Conservation (phyloP, 148 eudicot species). For the Chenopodium formosanum region DNA sequence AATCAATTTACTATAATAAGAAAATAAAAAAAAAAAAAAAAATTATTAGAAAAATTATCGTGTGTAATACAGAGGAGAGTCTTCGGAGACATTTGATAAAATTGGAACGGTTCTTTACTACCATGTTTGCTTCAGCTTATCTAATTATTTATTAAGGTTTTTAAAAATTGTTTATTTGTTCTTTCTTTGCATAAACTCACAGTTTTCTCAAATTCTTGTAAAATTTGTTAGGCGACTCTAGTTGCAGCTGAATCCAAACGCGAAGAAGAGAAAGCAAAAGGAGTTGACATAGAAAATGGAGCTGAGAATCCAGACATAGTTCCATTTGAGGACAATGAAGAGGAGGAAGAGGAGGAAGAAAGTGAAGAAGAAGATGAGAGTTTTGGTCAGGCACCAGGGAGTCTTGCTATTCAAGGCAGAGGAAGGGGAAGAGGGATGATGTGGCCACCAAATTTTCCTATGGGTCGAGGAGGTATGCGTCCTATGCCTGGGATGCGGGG, state of each 20-base stretch:
- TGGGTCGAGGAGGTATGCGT: constrained; percentile 62
- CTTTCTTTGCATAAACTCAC: neutral
- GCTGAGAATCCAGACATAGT: constrained; percentile 86
- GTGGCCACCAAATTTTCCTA: constrained; percentile 89
- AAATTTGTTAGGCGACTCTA: constrained; percentile 57
- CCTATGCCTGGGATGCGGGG: constrained; percentile 80
- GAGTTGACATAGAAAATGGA: constrained; percentile 65
- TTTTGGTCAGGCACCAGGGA: constrained; percentile 39
- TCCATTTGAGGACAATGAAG: constrained; percentile 94
- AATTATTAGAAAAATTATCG: too few species aligned
- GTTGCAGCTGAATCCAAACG: constrained; percentile 83
- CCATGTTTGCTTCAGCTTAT: neutral
- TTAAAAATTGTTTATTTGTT: too few species aligned
- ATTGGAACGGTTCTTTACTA: neutral
- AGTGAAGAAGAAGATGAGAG: constrained; percentile 88
- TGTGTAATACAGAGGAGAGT: too few species aligned
- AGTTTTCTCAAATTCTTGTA: neutral
- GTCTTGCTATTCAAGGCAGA: constrained; percentile 56
- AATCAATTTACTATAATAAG: too few species aligned
- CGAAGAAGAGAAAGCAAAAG: constrained; percentile 91
- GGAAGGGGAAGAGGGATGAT: constrained; percentile 90
- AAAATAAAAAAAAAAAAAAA: too few species aligned
- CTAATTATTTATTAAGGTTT: too few species aligned
- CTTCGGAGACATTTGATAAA: too few species aligned
- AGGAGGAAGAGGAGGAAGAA: constrained; percentile 93